Evolutionary conservation across 1,284 basidiomycete genomes (phyloP).

Genomic region (Ceratobasidium sp.): DNA sequence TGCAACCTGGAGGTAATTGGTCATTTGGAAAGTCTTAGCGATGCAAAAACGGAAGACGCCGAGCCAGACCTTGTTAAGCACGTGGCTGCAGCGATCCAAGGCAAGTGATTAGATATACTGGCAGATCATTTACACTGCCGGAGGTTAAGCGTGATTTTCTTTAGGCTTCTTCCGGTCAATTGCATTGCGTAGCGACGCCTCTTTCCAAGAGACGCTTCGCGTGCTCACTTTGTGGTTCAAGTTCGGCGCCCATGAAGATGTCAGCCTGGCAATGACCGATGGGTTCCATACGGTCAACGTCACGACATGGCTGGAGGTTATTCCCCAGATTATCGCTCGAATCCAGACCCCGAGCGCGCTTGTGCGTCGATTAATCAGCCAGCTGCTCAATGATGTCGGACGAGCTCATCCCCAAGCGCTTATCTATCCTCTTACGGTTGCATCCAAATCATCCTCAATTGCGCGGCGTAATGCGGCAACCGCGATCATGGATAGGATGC

Average conservation of each 20-base stretch:
- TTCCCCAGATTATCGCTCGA: slow-evolving; percentile 98
- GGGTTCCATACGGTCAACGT: slow-evolving; percentile 93
- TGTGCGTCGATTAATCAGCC: slow-evolving; percentile 91
- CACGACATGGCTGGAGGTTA: slow-evolving; percentile 98
- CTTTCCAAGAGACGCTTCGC: slow-evolving; percentile 94
- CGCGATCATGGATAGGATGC: slow-evolving; percentile 93
- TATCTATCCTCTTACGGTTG: slow-evolving; percentile 98
- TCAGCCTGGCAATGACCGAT: slow-evolving; percentile 88
- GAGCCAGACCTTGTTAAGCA: slow-evolving; percentile 81
- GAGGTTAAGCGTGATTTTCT: slow-evolving; percentile 3
- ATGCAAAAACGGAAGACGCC: slow-evolving; percentile 71
- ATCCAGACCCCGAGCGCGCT: slow-evolving; percentile 94
- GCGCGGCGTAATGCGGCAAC: slow-evolving; percentile 86
- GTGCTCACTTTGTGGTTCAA: slow-evolving; percentile 99
- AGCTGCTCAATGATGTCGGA: slow-evolving; percentile 91
- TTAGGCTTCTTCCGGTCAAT: slow-evolving; percentile 99
- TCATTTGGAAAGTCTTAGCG: slow-evolving; percentile 76
- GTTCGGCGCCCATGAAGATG: slow-evolving; percentile 91
- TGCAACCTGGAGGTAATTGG: slow-evolving; percentile 96
- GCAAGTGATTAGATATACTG: slow-evolving; percentile 56
- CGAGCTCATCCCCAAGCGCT: slow-evolving; percentile 97
- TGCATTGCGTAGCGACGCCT: slow-evolving; percentile 87
- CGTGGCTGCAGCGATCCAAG: slow-evolving; percentile 95
- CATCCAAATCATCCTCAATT: slow-evolving; percentile 92
- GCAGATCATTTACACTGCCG: background rate